phyloP scores from a whole-genome alignment of 2,329 filamentous ascomycete genomes.

The Nothophoma quercina region DNA sequence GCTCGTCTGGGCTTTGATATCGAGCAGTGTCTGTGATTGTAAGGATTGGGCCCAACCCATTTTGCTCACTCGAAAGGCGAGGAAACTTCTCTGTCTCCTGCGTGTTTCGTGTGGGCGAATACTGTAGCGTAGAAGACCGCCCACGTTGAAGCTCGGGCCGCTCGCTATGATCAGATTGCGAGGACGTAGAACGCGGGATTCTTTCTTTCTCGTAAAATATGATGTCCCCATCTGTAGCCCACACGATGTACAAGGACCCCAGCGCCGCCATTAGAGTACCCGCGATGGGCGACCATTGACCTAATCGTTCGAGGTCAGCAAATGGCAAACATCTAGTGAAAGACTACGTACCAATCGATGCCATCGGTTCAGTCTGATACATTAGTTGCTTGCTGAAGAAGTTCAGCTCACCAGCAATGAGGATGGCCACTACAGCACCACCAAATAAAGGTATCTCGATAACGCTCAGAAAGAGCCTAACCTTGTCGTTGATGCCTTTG shows the following conservation, averaged over 20 bases:
- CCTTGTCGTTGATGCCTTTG: slow-evolving; percentile 51
- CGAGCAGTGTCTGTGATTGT: slow-evolving; percentile 24
- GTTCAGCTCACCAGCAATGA: slow-evolving; percentile 69
- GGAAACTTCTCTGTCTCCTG: slow-evolving; percentile 6
- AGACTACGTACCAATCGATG: slow-evolving; percentile 58
- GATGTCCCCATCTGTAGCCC: slow-evolving; percentile 44
- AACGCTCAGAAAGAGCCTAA: slow-evolving; percentile 48
- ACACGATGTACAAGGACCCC: slow-evolving; percentile 64
- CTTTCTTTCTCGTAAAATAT: background rate
- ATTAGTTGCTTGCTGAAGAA: slow-evolving; percentile 65
- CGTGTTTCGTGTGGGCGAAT: background rate
- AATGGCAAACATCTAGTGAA: no score
- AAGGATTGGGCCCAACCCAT: slow-evolving; percentile 21
- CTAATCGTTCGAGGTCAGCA: slow-evolving; percentile 8
- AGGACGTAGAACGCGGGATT: background rate
- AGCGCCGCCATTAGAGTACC: slow-evolving; percentile 65
- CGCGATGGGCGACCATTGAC: slow-evolving; percentile 67
- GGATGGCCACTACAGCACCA: slow-evolving; percentile 65
- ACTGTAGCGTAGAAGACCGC: slow-evolving; percentile 11
- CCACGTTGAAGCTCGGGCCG: slow-evolving; percentile 28
- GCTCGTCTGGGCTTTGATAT: slow-evolving; percentile 3
- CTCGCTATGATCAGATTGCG: slow-evolving; percentile 3
- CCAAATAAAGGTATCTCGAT: slow-evolving; percentile 67
- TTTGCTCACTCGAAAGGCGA: slow-evolving; percentile 26
- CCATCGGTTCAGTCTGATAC: slow-evolving; percentile 69